Conservation (phyloP, 208 protist species). For the Trypanosoma platydactyli region DNA sequence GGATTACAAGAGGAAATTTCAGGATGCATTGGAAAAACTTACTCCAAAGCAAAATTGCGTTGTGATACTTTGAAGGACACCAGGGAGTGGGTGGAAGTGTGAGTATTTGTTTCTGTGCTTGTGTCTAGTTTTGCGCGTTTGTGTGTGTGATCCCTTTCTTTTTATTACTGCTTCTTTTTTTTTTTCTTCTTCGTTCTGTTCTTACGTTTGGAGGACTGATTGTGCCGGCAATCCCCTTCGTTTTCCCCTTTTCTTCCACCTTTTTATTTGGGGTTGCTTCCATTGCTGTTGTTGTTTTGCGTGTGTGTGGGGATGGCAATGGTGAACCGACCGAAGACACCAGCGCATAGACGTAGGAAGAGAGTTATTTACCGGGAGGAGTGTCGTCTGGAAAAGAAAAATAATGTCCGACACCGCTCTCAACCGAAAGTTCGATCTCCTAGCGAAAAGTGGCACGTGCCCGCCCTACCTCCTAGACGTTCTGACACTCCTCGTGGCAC, state of each 20-base stretch:
- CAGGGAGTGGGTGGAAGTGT: background rate
- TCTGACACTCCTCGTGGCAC: constrained; percentile 66
- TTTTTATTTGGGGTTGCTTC: constrained; percentile 3
- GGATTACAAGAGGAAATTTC: background rate
- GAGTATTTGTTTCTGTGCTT: too few species aligned
- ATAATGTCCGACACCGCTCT: constrained; percentile 48
- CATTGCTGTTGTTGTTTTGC: background rate
- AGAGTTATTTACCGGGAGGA: background rate
- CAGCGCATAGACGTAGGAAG: background rate
- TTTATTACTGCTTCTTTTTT: constrained; percentile 16
- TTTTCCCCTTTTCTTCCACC: too few species aligned
- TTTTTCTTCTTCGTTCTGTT: constrained; percentile 2
- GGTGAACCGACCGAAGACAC: background rate
- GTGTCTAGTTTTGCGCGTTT: too few species aligned
- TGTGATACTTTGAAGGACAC: constrained; percentile 10
- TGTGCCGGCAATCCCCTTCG: too few species aligned
- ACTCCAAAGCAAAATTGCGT: background rate
- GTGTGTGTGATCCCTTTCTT: background rate
- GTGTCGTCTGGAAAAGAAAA: background rate
- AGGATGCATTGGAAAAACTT: constrained; percentile 34
- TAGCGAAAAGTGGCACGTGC: constrained; percentile 62
- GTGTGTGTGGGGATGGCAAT: background rate
- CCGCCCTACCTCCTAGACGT: constrained; percentile 70
- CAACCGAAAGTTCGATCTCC: constrained; percentile 66
- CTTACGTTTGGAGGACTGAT: too few species aligned